Conservation (phyloP, 2,329 filamentous ascomycete genomes). For the Talaromyces albobiverticillius region DNA sequence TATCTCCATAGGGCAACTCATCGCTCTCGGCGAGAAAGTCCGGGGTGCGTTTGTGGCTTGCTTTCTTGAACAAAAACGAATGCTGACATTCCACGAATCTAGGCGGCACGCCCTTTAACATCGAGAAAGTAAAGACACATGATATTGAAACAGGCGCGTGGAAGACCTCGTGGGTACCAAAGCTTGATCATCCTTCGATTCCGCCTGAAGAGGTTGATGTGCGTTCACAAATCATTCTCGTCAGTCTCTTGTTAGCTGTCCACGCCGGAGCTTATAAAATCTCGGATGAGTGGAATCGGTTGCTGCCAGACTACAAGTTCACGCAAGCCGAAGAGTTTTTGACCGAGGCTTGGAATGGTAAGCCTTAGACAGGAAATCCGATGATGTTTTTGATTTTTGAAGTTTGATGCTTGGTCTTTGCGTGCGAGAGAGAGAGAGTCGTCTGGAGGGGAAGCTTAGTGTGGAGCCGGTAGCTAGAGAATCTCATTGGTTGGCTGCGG, state of each 20-base stretch:
- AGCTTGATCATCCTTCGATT: slow-evolving; percentile 26
- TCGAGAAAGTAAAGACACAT: slow-evolving; percentile 30
- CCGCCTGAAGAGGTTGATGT: slow-evolving; percentile 24
- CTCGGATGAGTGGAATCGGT: slow-evolving; percentile 34
- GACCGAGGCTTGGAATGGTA: slow-evolving; percentile 23
- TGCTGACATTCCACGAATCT: background rate
- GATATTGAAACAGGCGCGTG: slow-evolving; percentile 28
- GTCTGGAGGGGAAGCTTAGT: too few species aligned
- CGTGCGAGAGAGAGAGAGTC: too few species aligned
- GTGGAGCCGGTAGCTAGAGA: too few species aligned
- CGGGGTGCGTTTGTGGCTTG: slow-evolving; percentile 26
- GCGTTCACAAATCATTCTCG: slow-evolving; percentile 20
- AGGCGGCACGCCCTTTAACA: slow-evolving; percentile 14
- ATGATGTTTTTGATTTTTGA: background rate
- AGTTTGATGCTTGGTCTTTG: too few species aligned
- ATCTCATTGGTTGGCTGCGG: too few species aligned
- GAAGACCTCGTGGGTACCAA: slow-evolving; percentile 24
- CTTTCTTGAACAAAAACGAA: background rate
- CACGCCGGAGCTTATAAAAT: slow-evolving; percentile 23
- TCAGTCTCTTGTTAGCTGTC: slow-evolving; percentile 24
- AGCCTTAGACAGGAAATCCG: slow-evolving; percentile 16
- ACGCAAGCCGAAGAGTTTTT: slow-evolving; percentile 29
- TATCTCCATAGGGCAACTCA: slow-evolving; percentile 27
- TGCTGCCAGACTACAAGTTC: slow-evolving; percentile 36
- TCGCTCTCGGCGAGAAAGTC: slow-evolving; percentile 33